phyloP scores from a whole-genome alignment of 2,329 filamentous ascomycete species.

The Madurella mycetomatis region DNA sequence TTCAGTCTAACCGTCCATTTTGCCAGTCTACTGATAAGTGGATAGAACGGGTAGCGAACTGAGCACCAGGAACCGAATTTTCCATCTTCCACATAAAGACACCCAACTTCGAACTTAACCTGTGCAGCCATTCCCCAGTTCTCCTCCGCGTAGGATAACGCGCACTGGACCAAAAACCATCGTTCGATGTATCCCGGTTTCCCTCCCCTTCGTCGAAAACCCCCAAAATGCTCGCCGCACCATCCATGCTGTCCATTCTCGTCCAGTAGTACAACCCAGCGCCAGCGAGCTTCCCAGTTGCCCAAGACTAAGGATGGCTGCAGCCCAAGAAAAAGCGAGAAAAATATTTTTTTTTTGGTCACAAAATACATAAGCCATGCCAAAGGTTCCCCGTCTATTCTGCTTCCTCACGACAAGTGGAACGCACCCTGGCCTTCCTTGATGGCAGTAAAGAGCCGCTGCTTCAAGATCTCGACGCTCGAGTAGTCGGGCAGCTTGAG shows the following conservation, averaged over 20 bases:
- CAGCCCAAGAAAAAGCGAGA: neutral
- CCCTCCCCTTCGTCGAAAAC: neutral
- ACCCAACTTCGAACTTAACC: neutral
- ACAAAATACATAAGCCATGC: slow-evolving; percentile 8
- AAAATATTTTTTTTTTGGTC: no score
- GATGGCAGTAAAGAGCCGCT: slow-evolving; percentile 79
- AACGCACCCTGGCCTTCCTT: slow-evolving; percentile 96
- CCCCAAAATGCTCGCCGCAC: neutral
- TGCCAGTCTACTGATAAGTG: neutral
- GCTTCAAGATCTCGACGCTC: slow-evolving; percentile 67
- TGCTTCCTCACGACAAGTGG: slow-evolving; percentile 68
- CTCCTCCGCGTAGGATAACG: neutral
- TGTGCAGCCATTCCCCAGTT: neutral
- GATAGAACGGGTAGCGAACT: neutral
- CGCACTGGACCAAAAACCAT: neutral
- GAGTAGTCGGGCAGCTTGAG: slow-evolving; percentile 96
- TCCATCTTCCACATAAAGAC: neutral
- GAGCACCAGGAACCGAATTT: neutral
- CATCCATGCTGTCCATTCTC: slow-evolving; percentile 1
- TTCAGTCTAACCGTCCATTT: neutral
- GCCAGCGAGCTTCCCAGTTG: neutral
- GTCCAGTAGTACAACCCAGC: neutral
- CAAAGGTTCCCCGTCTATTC: neutral
- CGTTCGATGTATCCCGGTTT: neutral
- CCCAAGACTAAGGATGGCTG: neutral